These are phyloP conservation scores for Betula pendula DNA, from an alignment of 306 rosid species.

Conservation along the genomic window DNA sequence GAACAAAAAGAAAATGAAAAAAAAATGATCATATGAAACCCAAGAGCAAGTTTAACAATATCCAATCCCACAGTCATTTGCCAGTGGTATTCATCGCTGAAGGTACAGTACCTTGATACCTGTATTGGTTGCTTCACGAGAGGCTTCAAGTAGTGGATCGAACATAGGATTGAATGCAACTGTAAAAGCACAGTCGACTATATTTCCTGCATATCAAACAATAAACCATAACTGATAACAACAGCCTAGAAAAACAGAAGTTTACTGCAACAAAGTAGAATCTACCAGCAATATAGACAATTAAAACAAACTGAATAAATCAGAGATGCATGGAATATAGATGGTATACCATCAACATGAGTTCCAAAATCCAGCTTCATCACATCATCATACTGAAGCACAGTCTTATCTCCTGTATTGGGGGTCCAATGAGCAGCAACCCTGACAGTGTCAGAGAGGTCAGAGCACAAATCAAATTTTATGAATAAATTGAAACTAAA, in stretches of 20 bases:
- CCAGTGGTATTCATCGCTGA: background rate
- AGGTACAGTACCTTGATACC: conserved; percentile 76
- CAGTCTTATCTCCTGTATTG: conserved; percentile 85
- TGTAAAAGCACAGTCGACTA: conserved; percentile 94
- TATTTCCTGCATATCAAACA: conserved; percentile 57
- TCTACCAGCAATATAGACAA: conserved; percentile 11
- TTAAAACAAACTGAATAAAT: background rate
- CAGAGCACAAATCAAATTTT: conserved; percentile 19
- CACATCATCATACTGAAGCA: conserved; percentile 92
- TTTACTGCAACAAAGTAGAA: conserved; percentile 11
- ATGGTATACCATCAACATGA: conserved; percentile 81
- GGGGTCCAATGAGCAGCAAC: conserved; percentile 99
- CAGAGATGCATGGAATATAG: background rate
- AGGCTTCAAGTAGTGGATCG: conserved; percentile 93
- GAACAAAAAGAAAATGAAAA: background rate
- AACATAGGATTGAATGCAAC: conserved; percentile 95
- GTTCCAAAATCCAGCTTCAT: conserved; percentile 99
- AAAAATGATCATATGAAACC: background rate
- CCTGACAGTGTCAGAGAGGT: conserved; percentile 44
- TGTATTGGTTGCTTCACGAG: conserved; percentile 93
- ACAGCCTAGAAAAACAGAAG: conserved; percentile 9
- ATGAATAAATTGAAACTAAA: background rate
- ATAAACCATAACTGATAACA: conserved; percentile 23
- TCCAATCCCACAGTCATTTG: background rate
- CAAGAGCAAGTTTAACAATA: background rate